phyloP scores from a whole-genome alignment of 352 stramenopile genomes.

The Phytophthora agathidicida region DNA sequence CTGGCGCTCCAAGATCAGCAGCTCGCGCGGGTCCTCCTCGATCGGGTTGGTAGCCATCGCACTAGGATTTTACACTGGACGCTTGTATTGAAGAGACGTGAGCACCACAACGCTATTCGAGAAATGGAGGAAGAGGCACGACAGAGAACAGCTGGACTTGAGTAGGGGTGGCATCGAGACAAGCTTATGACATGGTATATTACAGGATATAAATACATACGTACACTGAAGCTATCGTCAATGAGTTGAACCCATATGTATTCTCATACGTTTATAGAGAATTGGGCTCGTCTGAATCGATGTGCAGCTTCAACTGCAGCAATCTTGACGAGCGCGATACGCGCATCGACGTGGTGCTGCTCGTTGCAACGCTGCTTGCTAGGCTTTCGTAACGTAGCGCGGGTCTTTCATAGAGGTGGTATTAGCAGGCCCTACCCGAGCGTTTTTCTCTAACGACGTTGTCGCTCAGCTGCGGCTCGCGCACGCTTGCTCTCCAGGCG shows the following conservation, averaged over 20 bases:
- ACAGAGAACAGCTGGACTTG: constrained; percentile 19
- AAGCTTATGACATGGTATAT: background rate
- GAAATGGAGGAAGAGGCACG: constrained; percentile 35
- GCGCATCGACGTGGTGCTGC: constrained; percentile 5
- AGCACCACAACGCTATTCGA: constrained; percentile 18
- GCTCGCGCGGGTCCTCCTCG: constrained; percentile 50
- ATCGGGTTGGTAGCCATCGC: constrained; percentile 24
- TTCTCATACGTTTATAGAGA: background rate
- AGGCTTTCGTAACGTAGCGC: too few relatives aligned
- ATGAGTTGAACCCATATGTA: too few relatives aligned
- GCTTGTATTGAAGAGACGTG: constrained; percentile 3
- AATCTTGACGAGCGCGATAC: constrained; percentile 13
- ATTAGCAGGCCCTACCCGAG: too few relatives aligned
- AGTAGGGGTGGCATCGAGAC: background rate
- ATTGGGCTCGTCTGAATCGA: background rate
- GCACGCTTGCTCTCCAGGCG: too few relatives aligned
- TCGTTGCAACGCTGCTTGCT: too few relatives aligned
- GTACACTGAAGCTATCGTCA: too few relatives aligned
- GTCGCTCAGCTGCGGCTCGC: too few relatives aligned
- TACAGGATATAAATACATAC: too few relatives aligned
- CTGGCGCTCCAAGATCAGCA: constrained; percentile 78
- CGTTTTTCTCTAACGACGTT: too few relatives aligned
- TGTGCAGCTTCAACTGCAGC: constrained; percentile 12
- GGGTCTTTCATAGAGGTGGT: too few relatives aligned
- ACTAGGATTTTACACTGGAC: background rate